Percentiles rank a stretch among this genome's conserved stretches.
These are phyloP conservation scores for Lachancea meyersii DNA, from an alignment of 805 yeast genomes.

Conservation along the genomic window DNA sequence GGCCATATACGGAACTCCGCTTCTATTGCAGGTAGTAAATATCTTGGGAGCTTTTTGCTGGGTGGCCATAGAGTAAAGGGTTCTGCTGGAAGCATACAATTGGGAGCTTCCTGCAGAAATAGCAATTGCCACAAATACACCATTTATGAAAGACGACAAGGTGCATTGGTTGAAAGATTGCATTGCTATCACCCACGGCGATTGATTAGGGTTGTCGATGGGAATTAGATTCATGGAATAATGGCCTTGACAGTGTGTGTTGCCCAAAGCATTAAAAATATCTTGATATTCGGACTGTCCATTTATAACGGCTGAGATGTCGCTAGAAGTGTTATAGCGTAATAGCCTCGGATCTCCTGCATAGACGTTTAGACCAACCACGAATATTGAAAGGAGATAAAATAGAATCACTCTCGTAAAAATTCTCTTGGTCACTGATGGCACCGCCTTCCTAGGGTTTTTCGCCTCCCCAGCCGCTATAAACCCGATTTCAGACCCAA, in stretches of 20 bases:
- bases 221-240: not conserved
- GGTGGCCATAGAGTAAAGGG: constrained; percentile 47
- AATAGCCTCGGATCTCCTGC: constrained; percentile 68
- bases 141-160: constrained; percentile 43
- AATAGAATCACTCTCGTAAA: constrained; percentile 63
- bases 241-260: constrained; percentile 9
- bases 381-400: constrained; percentile 58
- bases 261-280: constrained; percentile 9
- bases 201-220: constrained; percentile 41
- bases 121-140: constrained; percentile 48
- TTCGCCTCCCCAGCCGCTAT: constrained; percentile 77
- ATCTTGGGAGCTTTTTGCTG: constrained; percentile 54
- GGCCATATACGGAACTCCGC: constrained; percentile 67
- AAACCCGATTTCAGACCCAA: constrained; percentile 73
- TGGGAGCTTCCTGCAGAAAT: constrained; percentile 50
- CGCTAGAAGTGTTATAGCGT: constrained; percentile 39
- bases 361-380: constrained; percentile 63
- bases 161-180: constrained; percentile 48
- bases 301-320: constrained; percentile 3
- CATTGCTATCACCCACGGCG: constrained; percentile 55
- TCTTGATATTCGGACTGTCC: constrained; percentile 1
- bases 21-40: constrained; percentile 50
- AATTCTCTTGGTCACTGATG: constrained; percentile 64
- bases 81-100: constrained; percentile 50
- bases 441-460: constrained; percentile 66